A percentile compares a stretch with the other conserved stretches of the same genome.
Evolutionary conservation across 2,329 filamentous ascomycete genomes (phyloP).

Genomic region (Rutstroemia sp.): DNA sequence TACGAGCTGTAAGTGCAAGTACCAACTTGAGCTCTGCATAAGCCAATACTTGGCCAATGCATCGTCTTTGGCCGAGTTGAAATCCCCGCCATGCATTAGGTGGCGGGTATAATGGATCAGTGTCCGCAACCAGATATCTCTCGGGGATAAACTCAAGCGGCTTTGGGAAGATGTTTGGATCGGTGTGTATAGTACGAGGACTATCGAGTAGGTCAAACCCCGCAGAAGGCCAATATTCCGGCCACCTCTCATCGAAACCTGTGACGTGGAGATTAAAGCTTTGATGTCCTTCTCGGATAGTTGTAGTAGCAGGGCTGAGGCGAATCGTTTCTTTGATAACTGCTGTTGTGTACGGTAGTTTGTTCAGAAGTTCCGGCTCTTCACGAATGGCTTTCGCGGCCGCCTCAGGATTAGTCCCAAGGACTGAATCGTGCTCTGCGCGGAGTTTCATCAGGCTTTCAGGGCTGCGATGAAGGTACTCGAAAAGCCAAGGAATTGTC

Average conservation of each 20-base stretch:
- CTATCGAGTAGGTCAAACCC: background rate
- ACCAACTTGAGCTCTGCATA: background rate
- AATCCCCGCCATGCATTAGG: background rate
- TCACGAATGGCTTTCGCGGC: background rate
- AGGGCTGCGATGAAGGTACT: slow-evolving; percentile 3
- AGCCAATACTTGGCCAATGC: background rate
- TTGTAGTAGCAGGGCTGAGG: slow-evolving; percentile 8
- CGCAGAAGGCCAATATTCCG: background rate
- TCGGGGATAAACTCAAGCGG: background rate
- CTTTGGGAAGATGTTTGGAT: background rate
- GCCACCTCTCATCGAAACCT: background rate
- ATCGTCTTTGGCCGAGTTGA: background rate
- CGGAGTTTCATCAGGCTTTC: slow-evolving; percentile 6
- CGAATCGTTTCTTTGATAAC: slow-evolving; percentile 15
- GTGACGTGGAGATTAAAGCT: background rate
- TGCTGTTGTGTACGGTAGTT: slow-evolving; percentile 12
- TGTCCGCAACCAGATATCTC: background rate
- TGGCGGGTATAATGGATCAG: background rate
- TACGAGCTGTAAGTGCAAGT: background rate
- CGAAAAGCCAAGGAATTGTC: background rate
- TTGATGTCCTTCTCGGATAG: background rate
- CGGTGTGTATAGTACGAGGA: background rate
- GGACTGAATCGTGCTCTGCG: slow-evolving; percentile 12
- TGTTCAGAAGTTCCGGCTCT: slow-evolving; percentile 10
- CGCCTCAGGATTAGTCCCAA: slow-evolving; percentile 5